These are phyloP conservation scores for Trichoderma sp. DNA, from an alignment of 2,329 filamentous ascomycete genomes.

Conservation along the genomic window DNA sequence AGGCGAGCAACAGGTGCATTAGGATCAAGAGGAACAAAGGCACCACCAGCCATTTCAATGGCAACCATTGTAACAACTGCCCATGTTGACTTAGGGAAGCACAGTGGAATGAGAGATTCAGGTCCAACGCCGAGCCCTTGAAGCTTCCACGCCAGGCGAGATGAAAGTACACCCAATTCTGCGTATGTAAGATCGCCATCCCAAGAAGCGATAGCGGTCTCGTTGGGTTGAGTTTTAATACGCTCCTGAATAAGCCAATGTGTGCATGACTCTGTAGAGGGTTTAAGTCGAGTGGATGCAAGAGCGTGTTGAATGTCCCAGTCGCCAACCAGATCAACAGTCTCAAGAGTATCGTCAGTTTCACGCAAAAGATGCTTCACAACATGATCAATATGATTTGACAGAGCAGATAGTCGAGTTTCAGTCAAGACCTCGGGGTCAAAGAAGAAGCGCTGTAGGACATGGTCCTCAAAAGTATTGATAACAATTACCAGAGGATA, in stretches of 20 bases:
- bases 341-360: neutral
- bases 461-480: constrained; percentile 7
- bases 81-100: constrained; percentile 23
- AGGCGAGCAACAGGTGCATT: constrained; percentile 15
- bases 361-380: neutral
- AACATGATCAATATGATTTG: constrained; percentile 8
- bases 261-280: constrained; percentile 8
- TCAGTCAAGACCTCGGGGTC: neutral
- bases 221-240: neutral
- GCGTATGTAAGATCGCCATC: constrained; percentile 19
- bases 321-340: neutral
- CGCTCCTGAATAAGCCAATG: constrained; percentile 19
- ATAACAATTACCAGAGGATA: constrained; percentile 11
- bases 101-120: constrained; percentile 21
- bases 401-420: neutral
- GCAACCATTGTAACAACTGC: constrained; percentile 22
- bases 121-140: constrained; percentile 14
- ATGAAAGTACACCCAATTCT: constrained; percentile 4
- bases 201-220: constrained; percentile 19
- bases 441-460: constrained; percentile 9
- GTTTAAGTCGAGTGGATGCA: neutral
- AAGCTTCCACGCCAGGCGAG: constrained; percentile 17
- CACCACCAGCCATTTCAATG: constrained; percentile 23
- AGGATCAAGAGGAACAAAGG: constrained; percentile 24
- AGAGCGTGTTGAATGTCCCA: constrained; percentile 16